Evolutionary conservation across 352 stramenopile species (phyloP).

Genomic region (Ophiocytium majus): DNA sequence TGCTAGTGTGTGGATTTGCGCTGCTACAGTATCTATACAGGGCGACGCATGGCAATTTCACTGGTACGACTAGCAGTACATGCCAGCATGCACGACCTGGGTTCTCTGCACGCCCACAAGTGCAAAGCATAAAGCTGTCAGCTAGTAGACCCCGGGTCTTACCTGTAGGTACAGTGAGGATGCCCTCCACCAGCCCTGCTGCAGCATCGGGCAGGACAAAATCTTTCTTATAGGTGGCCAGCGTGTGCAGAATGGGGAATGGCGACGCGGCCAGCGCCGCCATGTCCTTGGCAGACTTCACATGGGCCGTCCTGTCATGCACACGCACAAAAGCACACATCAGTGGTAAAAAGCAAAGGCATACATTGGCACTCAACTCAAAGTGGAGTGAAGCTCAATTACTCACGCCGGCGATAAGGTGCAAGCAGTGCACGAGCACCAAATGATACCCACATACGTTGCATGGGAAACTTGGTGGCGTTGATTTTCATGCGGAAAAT

Average conservation of each 20-base stretch:
- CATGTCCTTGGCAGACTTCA: neutral
- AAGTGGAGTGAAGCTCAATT: neutral
- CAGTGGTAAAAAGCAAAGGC: neutral
- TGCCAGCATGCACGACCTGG: neutral
- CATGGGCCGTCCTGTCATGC: neutral
- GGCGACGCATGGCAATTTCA: too few relatives aligned
- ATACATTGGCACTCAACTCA: neutral
- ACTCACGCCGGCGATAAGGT: neutral
- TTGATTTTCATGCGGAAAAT: neutral
- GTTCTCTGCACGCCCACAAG: neutral
- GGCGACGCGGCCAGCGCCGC: neutral
- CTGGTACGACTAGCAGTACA: neutral
- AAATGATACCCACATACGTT: neutral
- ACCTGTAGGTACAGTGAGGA: constrained; percentile 4
- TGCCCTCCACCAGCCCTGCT: constrained; percentile 35
- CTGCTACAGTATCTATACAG: too few relatives aligned
- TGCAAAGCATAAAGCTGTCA: too few relatives aligned
- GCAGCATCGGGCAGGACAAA: constrained; percentile 33
- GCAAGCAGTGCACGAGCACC: too few relatives aligned
- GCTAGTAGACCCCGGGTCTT: too few relatives aligned
- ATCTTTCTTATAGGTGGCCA: constrained; percentile 42
- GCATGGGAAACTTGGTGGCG: neutral
- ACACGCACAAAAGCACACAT: neutral
- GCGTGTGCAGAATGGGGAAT: constrained; percentile 30
- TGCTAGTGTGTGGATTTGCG: too few relatives aligned